These are phyloP conservation scores for Colletotrichum aenigma DNA, from an alignment of 2,329 filamentous ascomycete genomes.

Conservation along the genomic window DNA sequence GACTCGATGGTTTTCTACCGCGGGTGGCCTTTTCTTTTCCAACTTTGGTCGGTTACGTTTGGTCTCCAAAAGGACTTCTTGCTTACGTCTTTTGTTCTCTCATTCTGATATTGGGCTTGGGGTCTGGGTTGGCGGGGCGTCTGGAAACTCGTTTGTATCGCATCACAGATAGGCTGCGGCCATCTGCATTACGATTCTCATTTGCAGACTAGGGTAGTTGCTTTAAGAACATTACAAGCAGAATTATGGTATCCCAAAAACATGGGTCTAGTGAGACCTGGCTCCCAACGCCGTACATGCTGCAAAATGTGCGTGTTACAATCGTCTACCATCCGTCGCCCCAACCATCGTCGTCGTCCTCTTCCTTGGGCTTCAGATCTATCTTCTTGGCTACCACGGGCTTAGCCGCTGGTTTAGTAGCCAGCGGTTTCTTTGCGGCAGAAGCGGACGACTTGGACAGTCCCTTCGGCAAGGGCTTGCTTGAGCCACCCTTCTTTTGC, in stretches of 20 bases:
- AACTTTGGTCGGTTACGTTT: background rate
- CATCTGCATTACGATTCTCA: slow-evolving; percentile 5
- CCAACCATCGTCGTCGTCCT: slow-evolving; percentile 66
- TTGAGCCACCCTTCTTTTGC: slow-evolving; percentile 66
- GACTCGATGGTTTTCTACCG: background rate
- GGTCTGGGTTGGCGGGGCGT: slow-evolving; percentile 22
- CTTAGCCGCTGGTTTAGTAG: slow-evolving; percentile 41
- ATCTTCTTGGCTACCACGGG: slow-evolving; percentile 66
- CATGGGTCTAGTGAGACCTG: background rate
- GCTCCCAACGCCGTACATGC: slow-evolving; percentile 17
- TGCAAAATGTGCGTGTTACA: background rate
- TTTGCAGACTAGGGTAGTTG: background rate
- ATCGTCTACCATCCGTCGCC: slow-evolving; percentile 64
- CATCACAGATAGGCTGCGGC: slow-evolving; percentile 9
- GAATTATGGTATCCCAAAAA: slow-evolving; percentile 11
- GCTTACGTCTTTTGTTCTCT: background rate
- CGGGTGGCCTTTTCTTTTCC: background rate
- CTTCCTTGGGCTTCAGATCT: slow-evolving; percentile 69
- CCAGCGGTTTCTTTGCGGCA: slow-evolving; percentile 43
- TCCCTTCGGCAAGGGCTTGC: slow-evolving; percentile 82
- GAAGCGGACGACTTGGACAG: slow-evolving; percentile 63
- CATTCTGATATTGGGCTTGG: background rate
- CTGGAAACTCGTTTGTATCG: slow-evolving; percentile 15
- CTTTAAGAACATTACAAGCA: slow-evolving; percentile 6
- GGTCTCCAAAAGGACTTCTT: background rate